Conservation (phyloP, 2,329 filamentous ascomycete species). For the Beauveria sp. region DNA sequence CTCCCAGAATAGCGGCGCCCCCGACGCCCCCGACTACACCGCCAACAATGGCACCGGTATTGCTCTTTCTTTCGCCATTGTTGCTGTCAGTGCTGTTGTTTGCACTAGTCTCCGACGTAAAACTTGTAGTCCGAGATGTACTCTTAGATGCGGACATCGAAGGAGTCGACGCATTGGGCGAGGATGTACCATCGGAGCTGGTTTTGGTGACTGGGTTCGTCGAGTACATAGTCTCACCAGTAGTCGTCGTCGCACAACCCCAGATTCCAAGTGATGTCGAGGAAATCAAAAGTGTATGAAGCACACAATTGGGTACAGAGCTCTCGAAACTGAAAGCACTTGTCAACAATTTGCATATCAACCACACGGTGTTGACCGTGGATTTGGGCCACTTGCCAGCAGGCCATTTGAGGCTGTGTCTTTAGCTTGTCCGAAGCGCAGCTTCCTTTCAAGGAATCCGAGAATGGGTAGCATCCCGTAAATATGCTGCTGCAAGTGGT, state of each 20-base stretch:
- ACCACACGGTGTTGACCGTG: not conserved
- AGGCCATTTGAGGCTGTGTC: not conserved
- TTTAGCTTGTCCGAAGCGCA: not conserved
- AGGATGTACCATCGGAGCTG: not conserved
- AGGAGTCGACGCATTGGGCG: too few species aligned
- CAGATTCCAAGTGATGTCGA: not conserved
- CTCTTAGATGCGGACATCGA: not conserved
- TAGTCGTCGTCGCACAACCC: not conserved
- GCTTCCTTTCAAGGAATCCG: not conserved
- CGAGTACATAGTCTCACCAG: not conserved
- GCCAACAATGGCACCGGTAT: constrained; percentile 4
- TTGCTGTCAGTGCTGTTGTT: not conserved
- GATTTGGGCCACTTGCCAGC: not conserved
- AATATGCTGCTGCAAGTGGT: not conserved
- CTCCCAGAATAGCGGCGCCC: not conserved
- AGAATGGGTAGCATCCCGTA: not conserved
- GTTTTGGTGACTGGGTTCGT: not conserved
- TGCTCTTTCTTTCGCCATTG: not conserved
- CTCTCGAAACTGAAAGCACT: not conserved
- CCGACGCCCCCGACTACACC: constrained; percentile 4
- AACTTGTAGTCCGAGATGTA: not conserved
- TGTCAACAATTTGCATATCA: not conserved
- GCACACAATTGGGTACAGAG: constrained; percentile 1
- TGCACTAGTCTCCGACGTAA: not conserved
- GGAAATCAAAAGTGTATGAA: not conserved